phyloP scores from a whole-genome alignment of 345 rosid species.

The Hibiscus tridactylites region DNA sequence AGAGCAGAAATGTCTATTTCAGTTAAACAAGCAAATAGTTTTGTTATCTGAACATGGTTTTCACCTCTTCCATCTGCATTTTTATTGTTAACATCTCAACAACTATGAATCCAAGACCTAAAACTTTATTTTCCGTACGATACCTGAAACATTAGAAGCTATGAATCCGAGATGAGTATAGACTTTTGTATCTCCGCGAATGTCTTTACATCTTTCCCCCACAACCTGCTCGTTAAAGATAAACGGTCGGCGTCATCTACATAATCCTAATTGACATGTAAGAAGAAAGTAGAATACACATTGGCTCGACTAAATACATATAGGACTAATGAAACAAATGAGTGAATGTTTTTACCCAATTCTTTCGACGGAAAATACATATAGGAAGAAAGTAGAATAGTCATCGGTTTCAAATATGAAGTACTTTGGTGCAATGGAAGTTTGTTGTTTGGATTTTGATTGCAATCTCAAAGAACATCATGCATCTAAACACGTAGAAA shows the following conservation, averaged over 20 bases:
- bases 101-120: too few relatives aligned
- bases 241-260: neutral
- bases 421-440: neutral
- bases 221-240: constrained; percentile 46
- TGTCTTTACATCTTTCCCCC: constrained; percentile 67
- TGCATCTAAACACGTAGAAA: neutral
- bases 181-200: constrained; percentile 53
- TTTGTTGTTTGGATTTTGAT: neutral
- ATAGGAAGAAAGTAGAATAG: neutral
- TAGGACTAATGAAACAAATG: neutral
- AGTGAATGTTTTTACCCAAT: neutral
- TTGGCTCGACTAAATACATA: neutral
- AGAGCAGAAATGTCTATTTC: neutral
- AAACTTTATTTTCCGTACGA: neutral
- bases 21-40: neutral
- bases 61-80: neutral
- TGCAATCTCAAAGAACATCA: neutral
- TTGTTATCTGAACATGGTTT: neutral
- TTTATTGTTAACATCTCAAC: too few relatives aligned
- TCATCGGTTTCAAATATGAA: neutral
- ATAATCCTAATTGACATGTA: neutral
- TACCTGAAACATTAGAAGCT: neutral
- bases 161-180: constrained; percentile 28
- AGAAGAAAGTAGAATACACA: neutral
- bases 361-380: neutral